Conservation (phyloP, 2,329 filamentous ascomycete species). For the Botryosphaeria dothidea region DNA sequence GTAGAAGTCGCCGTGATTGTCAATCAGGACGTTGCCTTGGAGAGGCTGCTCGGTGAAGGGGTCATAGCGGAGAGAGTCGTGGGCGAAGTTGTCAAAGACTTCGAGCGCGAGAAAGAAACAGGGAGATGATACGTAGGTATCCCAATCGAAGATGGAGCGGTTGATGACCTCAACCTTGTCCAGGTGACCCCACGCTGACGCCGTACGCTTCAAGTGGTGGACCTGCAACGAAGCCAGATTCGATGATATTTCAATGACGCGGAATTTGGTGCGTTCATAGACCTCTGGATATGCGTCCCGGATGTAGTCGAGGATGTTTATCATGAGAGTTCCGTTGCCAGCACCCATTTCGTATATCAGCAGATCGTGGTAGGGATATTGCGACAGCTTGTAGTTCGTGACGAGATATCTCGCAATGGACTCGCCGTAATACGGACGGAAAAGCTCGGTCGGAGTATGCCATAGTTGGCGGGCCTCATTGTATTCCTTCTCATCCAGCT, state of each 20-base stretch:
- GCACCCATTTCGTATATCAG: conserved; percentile 99
- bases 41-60: conserved; percentile 75
- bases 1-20: conserved; percentile 83
- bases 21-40: conserved; percentile 86
- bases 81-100: conserved; percentile 97
- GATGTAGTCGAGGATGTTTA: conserved; percentile 97
- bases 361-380: conserved; percentile 94
- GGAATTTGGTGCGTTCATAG: conserved; percentile 89
- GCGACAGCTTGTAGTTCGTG: conserved; percentile 90
- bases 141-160: conserved; percentile 92
- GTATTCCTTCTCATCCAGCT: conserved; percentile 70
- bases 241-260: conserved; percentile 92
- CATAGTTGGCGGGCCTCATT: conserved; percentile 86
- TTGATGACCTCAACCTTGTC: conserved; percentile 94
- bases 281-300: conserved; percentile 85
- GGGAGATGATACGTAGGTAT: conserved; percentile 79
- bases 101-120: conserved; percentile 98
- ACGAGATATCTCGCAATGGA: conserved; percentile 95
- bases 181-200: conserved; percentile 71
- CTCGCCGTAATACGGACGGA: conserved; percentile 95
- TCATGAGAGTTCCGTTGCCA: conserved; percentile 95
- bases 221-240: conserved; percentile 77
- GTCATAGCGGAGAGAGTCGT: conserved; percentile 93
- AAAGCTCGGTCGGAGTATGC: conserved; percentile 98
- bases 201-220: conserved; percentile 65